Conservation (phyloP, 2,329 filamentous ascomycete species). For the Alternaria hordeiaustralica region DNA sequence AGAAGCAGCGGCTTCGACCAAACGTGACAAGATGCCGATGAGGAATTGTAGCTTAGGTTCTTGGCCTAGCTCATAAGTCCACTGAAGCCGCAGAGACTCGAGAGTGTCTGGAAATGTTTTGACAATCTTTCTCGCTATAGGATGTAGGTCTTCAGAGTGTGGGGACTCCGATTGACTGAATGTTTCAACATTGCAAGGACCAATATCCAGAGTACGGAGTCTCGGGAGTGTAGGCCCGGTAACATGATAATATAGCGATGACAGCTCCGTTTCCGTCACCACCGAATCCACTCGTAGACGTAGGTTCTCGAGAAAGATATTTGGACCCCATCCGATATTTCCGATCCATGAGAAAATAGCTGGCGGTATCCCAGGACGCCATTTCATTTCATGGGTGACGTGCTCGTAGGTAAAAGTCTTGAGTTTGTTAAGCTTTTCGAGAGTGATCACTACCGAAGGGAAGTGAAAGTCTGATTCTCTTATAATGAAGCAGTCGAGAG, state of each 20-base stretch:
- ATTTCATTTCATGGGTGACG: neutral
- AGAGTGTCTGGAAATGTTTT: neutral
- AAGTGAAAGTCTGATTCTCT: conserved; percentile 1
- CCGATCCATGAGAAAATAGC: neutral
- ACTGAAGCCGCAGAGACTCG: conserved; percentile 4
- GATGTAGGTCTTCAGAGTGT: neutral
- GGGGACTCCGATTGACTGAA: neutral
- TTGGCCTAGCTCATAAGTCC: neutral
- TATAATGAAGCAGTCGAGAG: conserved; percentile 3
- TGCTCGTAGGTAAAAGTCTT: conserved; percentile 13
- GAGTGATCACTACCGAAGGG: neutral
- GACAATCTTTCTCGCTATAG: neutral
- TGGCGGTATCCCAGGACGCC: neutral
- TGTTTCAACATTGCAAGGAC: conserved; percentile 1
- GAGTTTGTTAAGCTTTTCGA: conserved; percentile 2
- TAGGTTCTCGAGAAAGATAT: neutral
- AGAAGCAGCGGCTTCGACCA: neutral
- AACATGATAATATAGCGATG: neutral
- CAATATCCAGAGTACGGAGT: conserved; percentile 4
- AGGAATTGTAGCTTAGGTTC: neutral
- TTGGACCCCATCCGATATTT: neutral
- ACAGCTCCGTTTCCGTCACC: neutral
- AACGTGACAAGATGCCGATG: neutral
- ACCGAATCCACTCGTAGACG: neutral
- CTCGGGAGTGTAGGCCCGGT: neutral